Percentiles rank a stretch among this genome's conserved stretches.
These are phyloP conservation scores for Ascochyta koolunga DNA, from an alignment of 2,329 filamentous ascomycete genomes.

Conservation along the genomic window DNA sequence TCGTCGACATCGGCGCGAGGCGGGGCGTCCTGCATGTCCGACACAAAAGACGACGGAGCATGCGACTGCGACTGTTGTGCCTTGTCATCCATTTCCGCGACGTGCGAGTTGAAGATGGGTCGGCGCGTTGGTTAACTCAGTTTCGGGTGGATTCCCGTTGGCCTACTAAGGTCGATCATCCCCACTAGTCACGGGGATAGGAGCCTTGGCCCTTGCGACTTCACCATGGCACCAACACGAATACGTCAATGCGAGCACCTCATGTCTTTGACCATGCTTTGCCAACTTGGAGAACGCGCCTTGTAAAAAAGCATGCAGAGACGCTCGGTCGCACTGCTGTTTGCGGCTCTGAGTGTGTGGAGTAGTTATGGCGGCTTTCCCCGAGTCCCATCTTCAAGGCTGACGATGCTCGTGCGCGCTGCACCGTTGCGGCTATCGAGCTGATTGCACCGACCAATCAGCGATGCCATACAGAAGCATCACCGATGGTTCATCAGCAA, in stretches of 20 bases:
- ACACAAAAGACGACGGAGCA: constrained; percentile 29
- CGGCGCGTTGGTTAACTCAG: constrained; percentile 7
- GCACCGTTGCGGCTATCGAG: constrained; percentile 3
- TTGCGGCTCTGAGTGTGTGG: not conserved
- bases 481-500: not conserved
- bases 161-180: constrained; percentile 6
- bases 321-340: not conserved
- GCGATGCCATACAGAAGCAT: constrained; percentile 16
- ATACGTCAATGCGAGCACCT: not conserved
- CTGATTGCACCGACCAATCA: constrained; percentile 8
- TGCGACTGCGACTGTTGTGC: constrained; percentile 27
- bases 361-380: not conserved
- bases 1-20: constrained; percentile 57
- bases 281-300: not conserved
- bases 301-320: not conserved
- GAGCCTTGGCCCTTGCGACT: constrained; percentile 8
- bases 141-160: constrained; percentile 12
- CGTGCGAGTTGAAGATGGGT: constrained; percentile 22
- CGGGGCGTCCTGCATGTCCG: constrained; percentile 46
- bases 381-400: not conserved
- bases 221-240: not conserved
- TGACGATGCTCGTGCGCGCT: constrained; percentile 12
- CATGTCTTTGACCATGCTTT: not conserved
- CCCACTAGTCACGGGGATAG: constrained; percentile 11
- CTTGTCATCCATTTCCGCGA: constrained; percentile 37